These are phyloP conservation scores for Colletotrichum australisinense DNA, from an alignment of 2,329 filamentous ascomycete species.

Conservation along the genomic window DNA sequence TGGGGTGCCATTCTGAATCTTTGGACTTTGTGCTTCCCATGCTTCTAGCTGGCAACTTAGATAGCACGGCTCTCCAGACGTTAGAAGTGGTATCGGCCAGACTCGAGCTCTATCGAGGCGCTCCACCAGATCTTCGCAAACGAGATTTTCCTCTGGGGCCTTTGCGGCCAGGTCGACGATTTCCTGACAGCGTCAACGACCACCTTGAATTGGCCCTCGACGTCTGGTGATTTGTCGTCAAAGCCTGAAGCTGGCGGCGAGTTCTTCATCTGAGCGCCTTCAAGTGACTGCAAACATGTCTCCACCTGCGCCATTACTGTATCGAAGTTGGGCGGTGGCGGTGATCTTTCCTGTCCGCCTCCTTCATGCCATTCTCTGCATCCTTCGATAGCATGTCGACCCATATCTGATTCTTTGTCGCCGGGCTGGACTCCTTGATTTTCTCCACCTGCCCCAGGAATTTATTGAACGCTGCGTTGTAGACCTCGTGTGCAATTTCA, in stretches of 20 bases:
- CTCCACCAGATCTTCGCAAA: slow-evolving; percentile 2
- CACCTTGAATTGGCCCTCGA: slow-evolving; percentile 7
- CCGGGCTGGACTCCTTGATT: not conserved
- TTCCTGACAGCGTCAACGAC: slow-evolving; percentile 18
- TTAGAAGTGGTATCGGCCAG: not conserved
- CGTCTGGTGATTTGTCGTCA: not conserved
- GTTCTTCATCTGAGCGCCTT: not conserved
- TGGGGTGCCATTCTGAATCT: no score
- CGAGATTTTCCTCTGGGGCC: not conserved
- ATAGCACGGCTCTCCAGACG: slow-evolving; percentile 6
- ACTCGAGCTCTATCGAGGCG: slow-evolving; percentile 1
- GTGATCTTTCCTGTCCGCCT: not conserved
- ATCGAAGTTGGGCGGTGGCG: not conserved
- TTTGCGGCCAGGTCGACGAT: slow-evolving; percentile 1
- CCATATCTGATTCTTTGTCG: slow-evolving; percentile 21
- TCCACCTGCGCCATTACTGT: slow-evolving; percentile 8
- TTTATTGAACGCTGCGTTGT: not conserved
- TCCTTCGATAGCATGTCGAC: slow-evolving; percentile 8
- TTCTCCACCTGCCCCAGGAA: not conserved
- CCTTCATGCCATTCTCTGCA: not conserved
- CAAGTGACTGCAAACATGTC: slow-evolving; percentile 16
- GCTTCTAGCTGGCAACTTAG: not conserved
- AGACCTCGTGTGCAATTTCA: slow-evolving; percentile 14
- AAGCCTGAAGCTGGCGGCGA: not conserved
- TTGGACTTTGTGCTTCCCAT: not conserved